These are phyloP conservation scores for Metschnikowia henanensis DNA, from an alignment of 805 yeast genomes.

Conservation along the genomic window DNA sequence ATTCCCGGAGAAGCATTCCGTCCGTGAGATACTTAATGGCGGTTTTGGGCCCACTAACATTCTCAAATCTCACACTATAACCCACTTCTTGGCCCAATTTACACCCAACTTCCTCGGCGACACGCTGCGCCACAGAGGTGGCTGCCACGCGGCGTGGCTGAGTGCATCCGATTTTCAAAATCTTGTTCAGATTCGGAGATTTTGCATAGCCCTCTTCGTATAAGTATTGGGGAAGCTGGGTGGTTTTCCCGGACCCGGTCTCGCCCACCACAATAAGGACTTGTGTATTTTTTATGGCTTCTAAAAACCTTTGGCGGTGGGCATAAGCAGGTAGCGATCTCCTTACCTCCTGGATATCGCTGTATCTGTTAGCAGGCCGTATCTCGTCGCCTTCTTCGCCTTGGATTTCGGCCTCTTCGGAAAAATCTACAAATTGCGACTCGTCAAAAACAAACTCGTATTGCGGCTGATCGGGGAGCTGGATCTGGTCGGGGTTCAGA, in stretches of 20 bases:
- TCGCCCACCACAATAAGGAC: slow-evolving; percentile 79
- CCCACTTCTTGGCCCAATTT: slow-evolving; percentile 89
- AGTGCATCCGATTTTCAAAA: slow-evolving; percentile 70
- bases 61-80: slow-evolving; percentile 86
- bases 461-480: slow-evolving; percentile 41
- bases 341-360: slow-evolving; percentile 49
- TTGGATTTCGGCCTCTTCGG: slow-evolving; percentile 36
- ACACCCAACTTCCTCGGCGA: slow-evolving; percentile 84
- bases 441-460: slow-evolving; percentile 80
- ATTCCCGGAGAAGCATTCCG: slow-evolving; percentile 90
- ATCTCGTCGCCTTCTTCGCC: slow-evolving; percentile 27
- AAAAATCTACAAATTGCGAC: slow-evolving; percentile 58
- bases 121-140: slow-evolving; percentile 84
- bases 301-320: slow-evolving; percentile 58
- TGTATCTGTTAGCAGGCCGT: slow-evolving; percentile 3
- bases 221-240: slow-evolving; percentile 87
- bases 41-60: slow-evolving; percentile 63
- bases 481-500: slow-evolving; percentile 38
- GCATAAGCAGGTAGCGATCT: slow-evolving; percentile 74
- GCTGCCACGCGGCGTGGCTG: slow-evolving; percentile 98
- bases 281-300: slow-evolving; percentile 61
- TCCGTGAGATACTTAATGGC: slow-evolving; percentile 89
- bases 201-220: slow-evolving; percentile 78
- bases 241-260: slow-evolving; percentile 94
- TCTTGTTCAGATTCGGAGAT: slow-evolving; percentile 22